Evolutionary conservation across 2,329 filamentous ascomycete genomes (phyloP), one percentile per base, ranked within the genome.

Genomic region (Xylaria sp.): DNA sequence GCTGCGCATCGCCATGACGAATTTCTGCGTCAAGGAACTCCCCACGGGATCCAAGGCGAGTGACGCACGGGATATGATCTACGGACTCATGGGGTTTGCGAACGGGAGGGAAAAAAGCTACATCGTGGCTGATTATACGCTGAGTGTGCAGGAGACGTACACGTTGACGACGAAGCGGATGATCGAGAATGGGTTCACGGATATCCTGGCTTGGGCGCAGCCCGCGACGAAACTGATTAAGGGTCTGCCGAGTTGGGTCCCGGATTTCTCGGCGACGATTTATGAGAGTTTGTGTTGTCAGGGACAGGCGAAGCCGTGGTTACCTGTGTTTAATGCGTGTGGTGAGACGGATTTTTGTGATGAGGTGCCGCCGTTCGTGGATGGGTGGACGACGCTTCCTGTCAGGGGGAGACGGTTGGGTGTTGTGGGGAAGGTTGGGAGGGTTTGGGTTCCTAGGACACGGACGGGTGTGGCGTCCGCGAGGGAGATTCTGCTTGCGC

Each of bases 181-280:
- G 39, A 59, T 61, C 13, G 23, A 19, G 7, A 55, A 54, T 30
- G 59, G 62, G 1, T 64, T 58, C n/a, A 60, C 59, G 2, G 62
- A 64, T 30, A 44, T 64, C n/a, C 39, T 64, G n/a, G 52, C 62
- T 4, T 62, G 62, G 59, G 54, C 57, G 18, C 59, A 64, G 39
- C 50, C 57, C 4, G 48, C 48, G n/a, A 46, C 18, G 11, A 58
- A 62, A 39, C 30, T 2, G 11, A 55, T 57, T 8, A 2, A 16
- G 1, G 2, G 54, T 23, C 52, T 64, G 4, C 59, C 62, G 3
- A 60, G 52, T 39, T 64, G 60, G 62, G 62, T 64, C 2, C 62
- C 59, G 3, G 60, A 60, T 42, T 64, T 56, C 19, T 56, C 57
- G 11, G 34, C 50, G 5, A 62, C 59, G 4, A 63, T 63, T 11